These are phyloP conservation scores for Globisporangium paroecandrum DNA, from an alignment of 352 stramenopile species.

Conservation along the genomic window DNA sequence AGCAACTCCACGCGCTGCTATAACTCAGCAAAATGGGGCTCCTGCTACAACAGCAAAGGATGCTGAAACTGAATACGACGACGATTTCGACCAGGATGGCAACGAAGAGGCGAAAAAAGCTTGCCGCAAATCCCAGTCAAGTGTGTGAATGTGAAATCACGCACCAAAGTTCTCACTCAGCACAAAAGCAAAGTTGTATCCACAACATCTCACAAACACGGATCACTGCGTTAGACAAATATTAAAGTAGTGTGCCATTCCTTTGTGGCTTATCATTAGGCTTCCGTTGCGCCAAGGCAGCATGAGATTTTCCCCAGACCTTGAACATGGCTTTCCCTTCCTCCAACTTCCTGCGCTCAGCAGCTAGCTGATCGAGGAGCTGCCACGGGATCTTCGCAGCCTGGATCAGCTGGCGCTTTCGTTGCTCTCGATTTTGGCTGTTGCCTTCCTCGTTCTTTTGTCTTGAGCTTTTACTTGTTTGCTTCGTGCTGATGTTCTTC, in stretches of 20 bases:
- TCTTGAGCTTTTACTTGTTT: slow-evolving; percentile 5
- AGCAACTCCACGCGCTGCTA: background rate
- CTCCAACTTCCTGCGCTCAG: slow-evolving; percentile 40
- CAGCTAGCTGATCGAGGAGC: slow-evolving; percentile 58
- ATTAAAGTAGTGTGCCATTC: background rate
- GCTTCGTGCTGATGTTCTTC: background rate
- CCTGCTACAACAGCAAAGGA: slow-evolving; percentile 12
- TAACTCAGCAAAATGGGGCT: background rate
- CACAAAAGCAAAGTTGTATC: background rate
- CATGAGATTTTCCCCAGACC: slow-evolving; percentile 35
- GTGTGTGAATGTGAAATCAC: background rate
- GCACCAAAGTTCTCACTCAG: background rate
- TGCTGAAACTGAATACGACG: slow-evolving; percentile 41
- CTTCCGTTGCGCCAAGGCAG: background rate
- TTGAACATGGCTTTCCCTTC: slow-evolving; percentile 65
- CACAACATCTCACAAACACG: background rate
- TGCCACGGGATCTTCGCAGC: slow-evolving; percentile 66
- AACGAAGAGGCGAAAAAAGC: slow-evolving; percentile 18
- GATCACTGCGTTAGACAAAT: background rate
- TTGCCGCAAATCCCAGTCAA: slow-evolving; percentile 13
- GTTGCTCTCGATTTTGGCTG: slow-evolving; percentile 23
- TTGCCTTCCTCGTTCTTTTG: slow-evolving; percentile 1
- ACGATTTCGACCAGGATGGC: slow-evolving; percentile 31
- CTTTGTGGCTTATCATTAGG: background rate
- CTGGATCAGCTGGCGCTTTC: slow-evolving; percentile 28